Conservation (phyloP, 1,139 yeast species). For the Scheffersomyces quercinus region DNA sequence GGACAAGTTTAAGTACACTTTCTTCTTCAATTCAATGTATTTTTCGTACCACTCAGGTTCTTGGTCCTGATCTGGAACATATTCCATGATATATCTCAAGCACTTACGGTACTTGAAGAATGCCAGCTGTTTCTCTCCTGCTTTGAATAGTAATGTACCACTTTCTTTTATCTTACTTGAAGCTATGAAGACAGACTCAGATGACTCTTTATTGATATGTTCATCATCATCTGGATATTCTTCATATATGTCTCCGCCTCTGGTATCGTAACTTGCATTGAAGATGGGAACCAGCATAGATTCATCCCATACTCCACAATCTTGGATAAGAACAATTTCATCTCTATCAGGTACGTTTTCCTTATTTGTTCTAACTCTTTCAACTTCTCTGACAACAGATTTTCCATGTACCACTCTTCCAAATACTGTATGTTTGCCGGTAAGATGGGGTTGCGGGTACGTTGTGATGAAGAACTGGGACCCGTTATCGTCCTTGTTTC, state of each 20-base stretch:
- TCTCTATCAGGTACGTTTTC: slow-evolving; percentile 46
- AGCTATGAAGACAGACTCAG: slow-evolving; percentile 53
- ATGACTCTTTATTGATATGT: slow-evolving; percentile 57
- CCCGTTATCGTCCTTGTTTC: slow-evolving; percentile 56
- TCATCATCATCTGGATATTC: slow-evolving; percentile 75
- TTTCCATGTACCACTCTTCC: slow-evolving; percentile 69
- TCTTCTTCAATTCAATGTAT: slow-evolving; percentile 58
- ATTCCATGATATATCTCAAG: slow-evolving; percentile 67
- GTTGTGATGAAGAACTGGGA: slow-evolving; percentile 84
- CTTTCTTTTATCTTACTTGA: slow-evolving; percentile 60
- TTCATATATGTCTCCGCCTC: slow-evolving; percentile 72
- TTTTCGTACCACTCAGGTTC: slow-evolving; percentile 53
- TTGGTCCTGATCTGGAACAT: slow-evolving; percentile 67
- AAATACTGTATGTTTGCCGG: slow-evolving; percentile 75
- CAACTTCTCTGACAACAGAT: slow-evolving; percentile 67
- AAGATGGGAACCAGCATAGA: slow-evolving; percentile 54
- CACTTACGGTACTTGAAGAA: slow-evolving; percentile 63
- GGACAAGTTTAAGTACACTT: slow-evolving; percentile 61
- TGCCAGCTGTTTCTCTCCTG: slow-evolving; percentile 51
- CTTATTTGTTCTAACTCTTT: slow-evolving; percentile 45
- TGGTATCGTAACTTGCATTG: slow-evolving; percentile 59
- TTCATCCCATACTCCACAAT: slow-evolving; percentile 68
- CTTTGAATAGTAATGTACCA: slow-evolving; percentile 60
- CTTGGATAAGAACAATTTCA: slow-evolving; percentile 49
- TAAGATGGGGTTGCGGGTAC: slow-evolving; percentile 68